Conservation (phyloP, 2,329 filamentous ascomycete species). For the Penicillium concentricum region DNA sequence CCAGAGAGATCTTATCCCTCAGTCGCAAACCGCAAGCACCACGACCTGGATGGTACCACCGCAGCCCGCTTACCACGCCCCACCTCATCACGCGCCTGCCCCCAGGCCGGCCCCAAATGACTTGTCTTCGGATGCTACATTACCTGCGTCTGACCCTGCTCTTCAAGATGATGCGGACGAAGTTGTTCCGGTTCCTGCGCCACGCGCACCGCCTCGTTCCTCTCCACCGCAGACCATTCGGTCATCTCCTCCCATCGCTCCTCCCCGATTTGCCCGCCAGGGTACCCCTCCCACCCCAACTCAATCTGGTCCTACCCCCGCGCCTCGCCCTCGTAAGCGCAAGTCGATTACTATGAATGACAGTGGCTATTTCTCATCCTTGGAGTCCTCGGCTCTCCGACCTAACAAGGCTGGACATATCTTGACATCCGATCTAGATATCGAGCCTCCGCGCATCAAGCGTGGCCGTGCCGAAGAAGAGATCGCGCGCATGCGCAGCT, state of each 20-base stretch:
- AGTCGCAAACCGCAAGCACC: constrained; percentile 31
- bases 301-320: constrained; percentile 63
- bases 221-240: constrained; percentile 63
- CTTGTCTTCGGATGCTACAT: constrained; percentile 74
- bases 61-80: constrained; percentile 21
- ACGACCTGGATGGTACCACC: constrained; percentile 37
- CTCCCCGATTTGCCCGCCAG: constrained; percentile 57
- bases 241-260: constrained; percentile 82
- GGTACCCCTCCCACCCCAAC: constrained; percentile 73
- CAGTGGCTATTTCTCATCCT: constrained; percentile 94
- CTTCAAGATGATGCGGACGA: constrained; percentile 55
- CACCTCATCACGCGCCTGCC: constrained; percentile 16
- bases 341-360: constrained; percentile 81
- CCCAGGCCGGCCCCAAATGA: constrained; percentile 45
- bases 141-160: constrained; percentile 67
- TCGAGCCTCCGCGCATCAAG: constrained; percentile 76
- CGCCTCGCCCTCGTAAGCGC: constrained; percentile 66
- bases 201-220: constrained; percentile 38
- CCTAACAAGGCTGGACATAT: constrained; percentile 64
- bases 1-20: constrained; percentile 29
- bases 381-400: constrained; percentile 85
- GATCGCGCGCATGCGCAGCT: constrained; percentile 87
- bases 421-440: constrained; percentile 70
- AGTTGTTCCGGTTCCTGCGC: constrained; percentile 36
- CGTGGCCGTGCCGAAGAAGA: constrained; percentile 92